These are phyloP conservation scores for Rhinocladiella mackenziei DNA, from an alignment of 2,329 filamentous ascomycete species.

Conservation along the genomic window DNA sequence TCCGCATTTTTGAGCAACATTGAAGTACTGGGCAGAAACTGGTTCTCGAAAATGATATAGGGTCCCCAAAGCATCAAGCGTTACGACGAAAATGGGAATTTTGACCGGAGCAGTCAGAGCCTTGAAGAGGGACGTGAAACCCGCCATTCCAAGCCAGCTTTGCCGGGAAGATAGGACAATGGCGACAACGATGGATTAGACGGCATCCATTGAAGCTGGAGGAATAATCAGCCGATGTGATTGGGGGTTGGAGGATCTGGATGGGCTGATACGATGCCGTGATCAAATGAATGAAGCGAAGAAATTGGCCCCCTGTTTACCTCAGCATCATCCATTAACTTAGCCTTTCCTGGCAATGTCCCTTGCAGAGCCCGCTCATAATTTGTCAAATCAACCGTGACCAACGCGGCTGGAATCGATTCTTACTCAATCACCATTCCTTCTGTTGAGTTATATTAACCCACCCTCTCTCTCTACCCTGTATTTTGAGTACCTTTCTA, in stretches of 20 bases:
- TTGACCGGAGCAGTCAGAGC: conserved; percentile 5
- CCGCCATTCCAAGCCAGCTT: neutral
- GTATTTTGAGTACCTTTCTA: neutral
- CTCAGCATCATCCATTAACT: conserved; percentile 4
- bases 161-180: neutral
- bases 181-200: neutral
- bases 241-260: too few species aligned
- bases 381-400: conserved; percentile 4
- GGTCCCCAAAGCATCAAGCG: conserved; percentile 46
- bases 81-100: conserved; percentile 36
- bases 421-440: too few species aligned
- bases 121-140: conserved; percentile 8
- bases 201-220: neutral
- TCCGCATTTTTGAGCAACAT: conserved; percentile 37
- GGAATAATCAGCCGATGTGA: neutral
- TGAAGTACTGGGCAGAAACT: conserved; percentile 40
- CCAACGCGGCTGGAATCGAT: conserved; percentile 12
- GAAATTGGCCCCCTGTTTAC: conserved; percentile 7
- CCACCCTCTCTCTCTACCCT: neutral
- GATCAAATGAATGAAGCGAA: neutral
- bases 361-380: neutral
- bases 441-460: too few species aligned
- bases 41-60: conserved; percentile 42
- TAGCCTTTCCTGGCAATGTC: neutral
- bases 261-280: conserved; percentile 2